phyloP scores from a whole-genome alignment of 2,329 filamentous ascomycete species.

The Rhexocercosporidium sp. region DNA sequence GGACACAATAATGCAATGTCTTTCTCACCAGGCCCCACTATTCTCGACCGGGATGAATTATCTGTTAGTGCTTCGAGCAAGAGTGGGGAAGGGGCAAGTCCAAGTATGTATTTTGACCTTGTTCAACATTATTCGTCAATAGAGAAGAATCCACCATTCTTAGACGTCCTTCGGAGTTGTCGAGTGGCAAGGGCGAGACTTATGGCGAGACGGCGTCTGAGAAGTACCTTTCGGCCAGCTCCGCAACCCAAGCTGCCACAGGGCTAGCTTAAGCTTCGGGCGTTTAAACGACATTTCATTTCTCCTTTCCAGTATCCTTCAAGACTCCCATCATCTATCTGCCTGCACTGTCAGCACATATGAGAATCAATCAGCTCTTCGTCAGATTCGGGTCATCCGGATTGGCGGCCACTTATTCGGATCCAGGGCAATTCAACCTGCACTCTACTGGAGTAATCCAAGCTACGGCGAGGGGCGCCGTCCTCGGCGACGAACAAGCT shows the following conservation, averaged over 20 bases:
- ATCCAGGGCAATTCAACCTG: neutral
- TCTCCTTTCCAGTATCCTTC: neutral
- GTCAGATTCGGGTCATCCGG: neutral
- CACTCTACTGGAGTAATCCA: neutral
- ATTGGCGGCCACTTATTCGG: neutral
- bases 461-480: neutral
- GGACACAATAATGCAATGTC: neutral
- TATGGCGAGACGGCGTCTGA: neutral
- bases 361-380: neutral
- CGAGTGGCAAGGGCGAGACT: too few species aligned
- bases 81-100: neutral
- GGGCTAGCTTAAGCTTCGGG: neutral
- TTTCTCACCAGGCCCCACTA: neutral
- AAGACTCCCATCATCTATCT: too few species aligned
- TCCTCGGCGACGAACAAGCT: constrained; percentile 9
- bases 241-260: neutral
- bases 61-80: neutral
- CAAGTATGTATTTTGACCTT: too few species aligned
- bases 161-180: too few species aligned
- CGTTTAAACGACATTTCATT: neutral
- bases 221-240: neutral
- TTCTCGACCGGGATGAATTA: neutral
- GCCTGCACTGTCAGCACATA: neutral
- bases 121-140: too few species aligned
- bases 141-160: too few species aligned